Evolutionary conservation across 2,329 filamentous ascomycete species (phyloP), one percentile per base, ranked within the genome.

Genomic region (Ophiostoma pallidulum): DNA sequence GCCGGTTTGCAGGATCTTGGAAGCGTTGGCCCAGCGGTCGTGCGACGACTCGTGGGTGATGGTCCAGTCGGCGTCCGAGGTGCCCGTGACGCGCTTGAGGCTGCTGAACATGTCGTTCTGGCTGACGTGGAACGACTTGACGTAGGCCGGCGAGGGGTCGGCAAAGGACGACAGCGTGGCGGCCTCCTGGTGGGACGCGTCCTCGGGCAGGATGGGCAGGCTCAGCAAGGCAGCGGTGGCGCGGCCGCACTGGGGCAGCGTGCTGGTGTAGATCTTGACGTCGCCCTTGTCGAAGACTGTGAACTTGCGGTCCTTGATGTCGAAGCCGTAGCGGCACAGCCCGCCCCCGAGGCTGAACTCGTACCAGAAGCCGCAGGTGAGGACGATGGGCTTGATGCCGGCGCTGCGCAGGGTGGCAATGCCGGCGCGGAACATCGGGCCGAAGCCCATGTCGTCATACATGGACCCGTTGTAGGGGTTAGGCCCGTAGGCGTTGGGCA

Each of bases 101-200:
- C 71, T 73, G 33, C 74, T 72, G 46, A 86, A 69, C 66, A 86
- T 84, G 9, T 86, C 80, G 10, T 70, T 68, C 60, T 86, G 82
- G 50, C 63, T 77, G 51, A 80, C 54, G 10, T 64, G 59, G 63
- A 83, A 85, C 51, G 74, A 80, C 8, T 66, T 68, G 10, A 81
- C 54, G 54, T 70, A 76, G 2, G 82, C 57, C 19, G 13, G 9
- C 38, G 50, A 18, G 13, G 42, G 40, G 10, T 24, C 16, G 12
- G n/a, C 16, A 32, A 41, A 52, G 16, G 18, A 14, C 9, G 51
- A 4, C 29, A 63, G 28, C 12, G 50, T 50, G 13, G 33, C 14
- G 14, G 24, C 7, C 12, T 28, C 35, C 14, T 16, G 32, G 28
- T 32, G 38, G 39, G 32, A 19, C 4, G 47, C 42, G 39, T 50